Evolutionary conservation across 495 filamentous ascomycete species (phyloP).

Genomic region (Hypoxylon trugodes): DNA sequence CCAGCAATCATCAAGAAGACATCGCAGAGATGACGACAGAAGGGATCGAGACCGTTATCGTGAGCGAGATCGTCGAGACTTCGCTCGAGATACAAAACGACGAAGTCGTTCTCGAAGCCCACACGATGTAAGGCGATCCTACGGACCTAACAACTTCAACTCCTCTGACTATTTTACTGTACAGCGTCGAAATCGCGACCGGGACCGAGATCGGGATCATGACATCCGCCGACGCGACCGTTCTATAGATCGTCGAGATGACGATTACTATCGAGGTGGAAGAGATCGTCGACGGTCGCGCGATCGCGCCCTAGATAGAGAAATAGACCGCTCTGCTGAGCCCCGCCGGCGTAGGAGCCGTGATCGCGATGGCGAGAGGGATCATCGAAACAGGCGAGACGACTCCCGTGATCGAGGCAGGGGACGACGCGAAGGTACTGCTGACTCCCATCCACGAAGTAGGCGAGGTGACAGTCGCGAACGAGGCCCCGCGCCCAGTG

Average conservation of each 20-base stretch:
- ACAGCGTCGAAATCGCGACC: constrained; percentile 63
- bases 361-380: constrained; percentile 65
- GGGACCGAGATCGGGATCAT: constrained; percentile 60
- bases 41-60: constrained; percentile 67
- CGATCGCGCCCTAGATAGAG: constrained; percentile 67
- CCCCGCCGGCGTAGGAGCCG: constrained; percentile 68
- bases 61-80: constrained; percentile 63
- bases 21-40: constrained; percentile 79
- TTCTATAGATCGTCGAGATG: constrained; percentile 77
- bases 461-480: constrained; percentile 73
- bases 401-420: constrained; percentile 76
- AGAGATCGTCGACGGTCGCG: constrained; percentile 66
- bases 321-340: constrained; percentile 63
- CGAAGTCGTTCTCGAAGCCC: constrained; percentile 73
- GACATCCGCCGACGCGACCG: constrained; percentile 76
- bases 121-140: constrained; percentile 65
- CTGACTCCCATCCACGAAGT: constrained; percentile 75
- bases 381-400: constrained; percentile 79
- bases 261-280: constrained; percentile 69
- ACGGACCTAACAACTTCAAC: background rate
- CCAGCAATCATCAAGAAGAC: constrained; percentile 76
- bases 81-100: constrained; percentile 66
- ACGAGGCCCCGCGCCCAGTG: constrained; percentile 55
- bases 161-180: constrained; percentile 43
- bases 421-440: constrained; percentile 76